Conservation (phyloP, 1,139 yeast genomes). For the Blastobotrys malaysiensis region DNA sequence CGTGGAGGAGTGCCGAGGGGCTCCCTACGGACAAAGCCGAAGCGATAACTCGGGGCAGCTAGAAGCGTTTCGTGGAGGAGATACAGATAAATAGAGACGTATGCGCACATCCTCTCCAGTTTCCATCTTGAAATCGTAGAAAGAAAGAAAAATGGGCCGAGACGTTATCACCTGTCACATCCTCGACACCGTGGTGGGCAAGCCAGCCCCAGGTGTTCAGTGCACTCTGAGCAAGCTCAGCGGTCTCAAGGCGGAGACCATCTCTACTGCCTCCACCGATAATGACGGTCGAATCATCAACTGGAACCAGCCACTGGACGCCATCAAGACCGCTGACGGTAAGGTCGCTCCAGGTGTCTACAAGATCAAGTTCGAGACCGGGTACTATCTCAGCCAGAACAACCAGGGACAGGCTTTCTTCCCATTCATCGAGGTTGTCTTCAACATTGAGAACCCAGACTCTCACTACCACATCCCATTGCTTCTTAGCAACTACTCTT, state of each 20-base stretch:
- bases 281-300: conserved; percentile 67
- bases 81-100: not conserved
- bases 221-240: conserved; percentile 28
- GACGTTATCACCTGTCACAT: conserved; percentile 81
- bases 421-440: conserved; percentile 77
- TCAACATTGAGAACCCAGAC: conserved; percentile 59
- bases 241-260: conserved; percentile 23
- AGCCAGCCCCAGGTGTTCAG: conserved; percentile 64
- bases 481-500: conserved; percentile 73
- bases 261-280: conserved; percentile 62
- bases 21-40: not conserved
- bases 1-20: not conserved
- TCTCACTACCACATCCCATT: conserved; percentile 84
- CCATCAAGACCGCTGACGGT: conserved; percentile 36
- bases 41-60: not conserved
- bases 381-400: conserved; percentile 49
- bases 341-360: conserved; percentile 50
- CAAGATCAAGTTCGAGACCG: conserved; percentile 70
- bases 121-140: not conserved
- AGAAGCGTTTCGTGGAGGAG: conserved; percentile 1
- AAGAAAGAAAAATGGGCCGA: conserved; percentile 15
- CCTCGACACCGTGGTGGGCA: conserved; percentile 76
- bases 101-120: not conserved
- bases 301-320: conserved; percentile 45
- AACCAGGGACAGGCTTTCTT: conserved; percentile 46